These are phyloP conservation scores for Cercophora scortea DNA, from an alignment of 495 filamentous ascomycete genomes.

Conservation along the genomic window DNA sequence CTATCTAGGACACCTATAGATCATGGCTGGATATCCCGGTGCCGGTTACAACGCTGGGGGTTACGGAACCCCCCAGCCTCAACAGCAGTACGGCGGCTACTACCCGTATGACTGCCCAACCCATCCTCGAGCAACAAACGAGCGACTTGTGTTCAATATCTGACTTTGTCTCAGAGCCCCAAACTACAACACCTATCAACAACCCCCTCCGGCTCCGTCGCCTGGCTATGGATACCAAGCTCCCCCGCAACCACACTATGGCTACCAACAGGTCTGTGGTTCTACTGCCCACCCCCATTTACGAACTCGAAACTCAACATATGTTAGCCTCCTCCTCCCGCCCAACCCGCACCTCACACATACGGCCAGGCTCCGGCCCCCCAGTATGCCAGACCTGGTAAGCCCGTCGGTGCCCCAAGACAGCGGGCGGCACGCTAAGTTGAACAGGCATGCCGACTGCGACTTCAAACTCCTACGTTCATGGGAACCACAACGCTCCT, in stretches of 20 bases:
- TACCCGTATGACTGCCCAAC: slow-evolving; percentile 26
- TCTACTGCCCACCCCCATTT: not conserved
- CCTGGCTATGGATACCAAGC: slow-evolving; percentile 44
- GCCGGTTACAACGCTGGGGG: slow-evolving; percentile 31
- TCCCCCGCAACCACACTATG: slow-evolving; percentile 31
- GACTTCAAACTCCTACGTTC: slow-evolving; percentile 44
- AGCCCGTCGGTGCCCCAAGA: slow-evolving; percentile 11
- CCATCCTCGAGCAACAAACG: not conserved
- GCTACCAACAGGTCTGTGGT: slow-evolving; percentile 17
- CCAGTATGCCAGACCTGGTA: slow-evolving; percentile 36
- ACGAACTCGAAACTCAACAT: slow-evolving; percentile 9
- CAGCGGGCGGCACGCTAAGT: slow-evolving; percentile 3
- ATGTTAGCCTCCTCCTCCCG: slow-evolving; percentile 26
- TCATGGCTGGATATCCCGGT: slow-evolving; percentile 33
- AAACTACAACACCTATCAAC: slow-evolving; percentile 15
- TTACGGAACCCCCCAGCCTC: slow-evolving; percentile 29
- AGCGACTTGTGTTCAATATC: not conserved
- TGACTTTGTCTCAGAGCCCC: slow-evolving; percentile 8
- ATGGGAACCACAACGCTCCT: slow-evolving; percentile 46
- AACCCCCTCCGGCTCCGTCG: slow-evolving; percentile 16
- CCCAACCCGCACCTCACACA: slow-evolving; percentile 21
- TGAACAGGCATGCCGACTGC: slow-evolving; percentile 33
- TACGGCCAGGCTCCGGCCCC: slow-evolving; percentile 28
- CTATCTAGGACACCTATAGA: not conserved
- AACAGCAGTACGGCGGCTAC: slow-evolving; percentile 32